Base-by-base conservation (phyloP, 2,329 filamentous ascomycete genomes). In the Cyphellophora europaea region DNA sequence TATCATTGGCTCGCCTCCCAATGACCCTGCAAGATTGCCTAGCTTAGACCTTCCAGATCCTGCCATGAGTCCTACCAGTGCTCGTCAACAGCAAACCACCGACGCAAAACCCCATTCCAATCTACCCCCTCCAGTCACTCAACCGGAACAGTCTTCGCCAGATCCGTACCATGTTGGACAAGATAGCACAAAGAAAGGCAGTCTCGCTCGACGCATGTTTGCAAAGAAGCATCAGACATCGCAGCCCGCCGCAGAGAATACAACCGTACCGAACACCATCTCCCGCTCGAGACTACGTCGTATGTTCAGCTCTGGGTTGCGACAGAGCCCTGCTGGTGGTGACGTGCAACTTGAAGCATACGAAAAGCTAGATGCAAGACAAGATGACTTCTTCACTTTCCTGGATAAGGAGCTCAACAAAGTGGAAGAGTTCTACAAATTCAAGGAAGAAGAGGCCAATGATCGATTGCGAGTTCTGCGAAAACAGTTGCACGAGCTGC, bases 401-500 rank as follows among this genome's bases (percentile, higher is more conserved):
- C 65, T 98, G 35, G 85, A 95, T 49, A 65, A 65, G 6, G 82
- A 98, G 59, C 66, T 98, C 11, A 70, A 79, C n/a, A 98, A 96
- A 60, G 85, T 98, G 8, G 88, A 98, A 54, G 62, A 67, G 0
- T 98, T 98, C 53, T 96, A 96, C 64, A 78, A 75, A 48, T 64
- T 75, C 47, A 95, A 95, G 54, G 91, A 98, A 54, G 72, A 83
- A 17, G 85, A 95, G 53, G 85, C 89, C 0, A 81, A 77, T 0
- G 65, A 79, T 36, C 75, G 88, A 2, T 63, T 95, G 15, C 63
- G 66, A 1, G 57, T 81, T 3, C 66, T 98, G 30, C 75, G 83
- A 27, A 77, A 87, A 33, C 91, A 98, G 55, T 69, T 98, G 19
- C 88, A 93, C 53, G 82, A 93, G 49, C 94, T 96, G 86, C 74